Evolutionary conservation across 176 grass and related monocot species (phyloP), one percentile per base, ranked within the genome.

Genomic region (Cenchrus purpureus): DNA sequence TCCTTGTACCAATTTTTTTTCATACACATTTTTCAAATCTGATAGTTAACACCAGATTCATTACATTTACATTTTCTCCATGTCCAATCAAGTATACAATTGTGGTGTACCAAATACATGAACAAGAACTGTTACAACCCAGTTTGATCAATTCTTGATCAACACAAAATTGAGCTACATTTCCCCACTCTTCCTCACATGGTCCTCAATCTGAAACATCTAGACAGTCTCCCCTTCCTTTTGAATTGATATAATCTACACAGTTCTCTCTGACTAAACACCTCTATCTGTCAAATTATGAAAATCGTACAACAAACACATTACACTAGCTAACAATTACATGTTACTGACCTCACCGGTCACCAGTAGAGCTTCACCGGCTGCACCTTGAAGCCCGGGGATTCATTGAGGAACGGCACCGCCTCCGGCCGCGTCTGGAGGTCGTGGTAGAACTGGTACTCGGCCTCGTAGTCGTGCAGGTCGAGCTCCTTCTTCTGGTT

Each of bases 391-490:
- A 89, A 86, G 6, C 78, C 55, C 5, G 60, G 76, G 5, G 52
- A 55, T 43, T 77, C 85, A 37, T 75, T 58, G 4, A 97, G 87
- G 73, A 94, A 94, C 20, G 94, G 94, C 13, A 97, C 81, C 22
- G 46, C 71, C 85, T 90, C 70, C 44, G 92, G 92, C 54, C 82
- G 79, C 8, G 68, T 29, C 71, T 86, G 84, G 28, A 94, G 78
- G 69, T 94, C 86, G 1, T 40, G 44, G 68, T 94, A 94, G 77
- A 91, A 88, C 12, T 86, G 70, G 77, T 91, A 91, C 86, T 94
- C 92, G 4, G 92, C 92, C 75, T 85, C 76, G 72, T 94, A 91
- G 77, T 94, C 92, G 77, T 91, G 92, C 79, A 94, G 72, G 51
- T 85, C 83, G 13, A 91, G 86, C 83, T 94, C 92, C 71, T 83